Evolutionary conservation across 2,329 filamentous ascomycete genomes (phyloP), one percentile per base, ranked within the genome.

Genomic region (Colletotrichum eremochloae): DNA sequence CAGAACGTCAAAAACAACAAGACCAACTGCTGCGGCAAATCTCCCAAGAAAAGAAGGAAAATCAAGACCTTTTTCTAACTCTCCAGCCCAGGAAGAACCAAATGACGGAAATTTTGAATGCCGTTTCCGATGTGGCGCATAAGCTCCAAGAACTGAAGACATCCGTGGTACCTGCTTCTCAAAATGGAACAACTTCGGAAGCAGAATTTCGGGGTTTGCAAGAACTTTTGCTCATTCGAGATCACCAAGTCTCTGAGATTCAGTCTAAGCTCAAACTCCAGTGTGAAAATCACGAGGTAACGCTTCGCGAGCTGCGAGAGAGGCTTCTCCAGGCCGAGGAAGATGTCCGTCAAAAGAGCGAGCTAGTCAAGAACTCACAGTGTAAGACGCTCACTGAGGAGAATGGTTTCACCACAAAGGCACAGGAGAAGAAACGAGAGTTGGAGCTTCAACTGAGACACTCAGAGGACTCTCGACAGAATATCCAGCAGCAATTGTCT

Each of bases 31-130:
- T 69, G 20, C 46, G 56, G 46, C 46, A 44, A 15, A 63, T 75
- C 12, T 70, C 74, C 8, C 62, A 73, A 40, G 75, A 67, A 31
- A 71, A 58, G 14, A 52, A 64, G 3, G 44, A 56, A 58, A 63
- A 18, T 44, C 15, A 63, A 29, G 48, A 50, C 63, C 40, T 75
- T 67, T 36, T 48, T 50, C 57, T 74, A 14, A 29, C 38, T 33
- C 60, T 72, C 3, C 33, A 65, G 1, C 33, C 61, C 4, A 72
- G 61, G 46, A 48, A 70, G 24, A 29, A 5, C 3, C 66, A 70
- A n/a, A 15, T 57, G 2, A 38, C 24, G 4, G 12, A 38, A n/a
- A 40, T 61, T 31, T 48, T 33, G 9, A 50, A 61, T 18, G 36
- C 60, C 15, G 67, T 72, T 31, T 20, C 24, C 1, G 61, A 65